Conservation (phyloP, 805 yeast genomes). For the Suhomyces pyralidae region DNA sequence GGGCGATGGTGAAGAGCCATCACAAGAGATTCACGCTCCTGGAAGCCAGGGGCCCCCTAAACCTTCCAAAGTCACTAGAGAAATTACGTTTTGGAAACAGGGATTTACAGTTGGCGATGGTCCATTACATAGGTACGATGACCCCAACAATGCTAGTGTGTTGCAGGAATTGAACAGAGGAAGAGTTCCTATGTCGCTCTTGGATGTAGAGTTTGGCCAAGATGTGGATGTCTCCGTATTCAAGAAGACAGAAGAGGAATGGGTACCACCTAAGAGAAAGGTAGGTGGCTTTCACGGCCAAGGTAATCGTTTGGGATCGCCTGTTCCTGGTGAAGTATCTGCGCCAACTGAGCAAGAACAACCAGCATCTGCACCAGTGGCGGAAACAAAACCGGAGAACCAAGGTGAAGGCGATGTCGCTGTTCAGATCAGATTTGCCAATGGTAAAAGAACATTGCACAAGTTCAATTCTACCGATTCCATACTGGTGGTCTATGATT, state of each 20-base stretch:
- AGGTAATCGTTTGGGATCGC: slow-evolving; percentile 87
- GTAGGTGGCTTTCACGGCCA: slow-evolving; percentile 70
- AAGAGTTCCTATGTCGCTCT: slow-evolving; percentile 80
- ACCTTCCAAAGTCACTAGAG: slow-evolving; percentile 61
- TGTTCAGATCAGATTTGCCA: slow-evolving; percentile 81
- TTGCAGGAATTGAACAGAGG: slow-evolving; percentile 82
- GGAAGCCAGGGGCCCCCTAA: slow-evolving; percentile 15
- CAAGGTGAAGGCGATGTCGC: slow-evolving; percentile 59
- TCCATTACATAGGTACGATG: slow-evolving; percentile 79
- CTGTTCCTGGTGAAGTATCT: slow-evolving; percentile 68
- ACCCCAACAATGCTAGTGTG: slow-evolving; percentile 79
- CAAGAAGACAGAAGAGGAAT: slow-evolving; percentile 78
- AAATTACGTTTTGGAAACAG: slow-evolving; percentile 92
- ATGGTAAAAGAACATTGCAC: slow-evolving; percentile 67
- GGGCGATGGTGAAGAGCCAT: slow-evolving; percentile 45
- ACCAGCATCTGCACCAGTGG: slow-evolving; percentile 9
- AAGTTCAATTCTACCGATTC: slow-evolving; percentile 64
- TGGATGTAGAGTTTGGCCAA: slow-evolving; percentile 85
- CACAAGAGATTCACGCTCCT: slow-evolving; percentile 35
- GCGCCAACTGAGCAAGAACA: slow-evolving; percentile 14
- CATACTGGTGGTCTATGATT: slow-evolving; percentile 64
- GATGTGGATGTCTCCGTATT: slow-evolving; percentile 89
- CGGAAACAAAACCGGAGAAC: slow-evolving; percentile 4
- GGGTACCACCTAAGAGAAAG: slow-evolving; percentile 58
- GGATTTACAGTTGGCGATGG: slow-evolving; percentile 97